phyloP scores from a whole-genome alignment of 2,329 filamentous ascomycete genomes.

The Ceratocystis colombiana region DNA sequence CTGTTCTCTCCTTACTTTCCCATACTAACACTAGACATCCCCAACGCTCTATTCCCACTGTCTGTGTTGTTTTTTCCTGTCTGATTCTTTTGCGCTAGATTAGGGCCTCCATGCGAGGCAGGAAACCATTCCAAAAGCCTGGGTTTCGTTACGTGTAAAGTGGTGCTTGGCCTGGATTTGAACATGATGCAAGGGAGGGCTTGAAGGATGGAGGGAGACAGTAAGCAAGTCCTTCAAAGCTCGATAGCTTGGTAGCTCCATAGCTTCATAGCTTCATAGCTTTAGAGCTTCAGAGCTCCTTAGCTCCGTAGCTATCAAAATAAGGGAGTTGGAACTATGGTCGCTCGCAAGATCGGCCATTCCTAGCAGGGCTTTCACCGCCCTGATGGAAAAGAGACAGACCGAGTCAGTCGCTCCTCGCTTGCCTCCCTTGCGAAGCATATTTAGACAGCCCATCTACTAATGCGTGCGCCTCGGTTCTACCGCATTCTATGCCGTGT shows the following conservation, averaged over 20 bases:
- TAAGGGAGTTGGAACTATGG: not conserved
- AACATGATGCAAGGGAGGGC: not conserved
- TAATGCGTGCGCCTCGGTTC: not conserved
- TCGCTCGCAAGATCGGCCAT: not conserved
- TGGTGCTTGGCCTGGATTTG: not conserved
- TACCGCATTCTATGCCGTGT: not conserved
- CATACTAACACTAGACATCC: no score
- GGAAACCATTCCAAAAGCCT: not conserved
- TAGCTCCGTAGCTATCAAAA: not conserved
- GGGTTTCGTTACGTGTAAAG: not conserved
- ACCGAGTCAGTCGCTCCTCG: not conserved
- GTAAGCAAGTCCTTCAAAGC: not conserved
- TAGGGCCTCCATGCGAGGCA: not conserved
- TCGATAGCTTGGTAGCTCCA: not conserved
- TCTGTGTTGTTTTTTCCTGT: not conserved
- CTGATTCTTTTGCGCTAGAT: not conserved
- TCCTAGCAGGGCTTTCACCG: not conserved
- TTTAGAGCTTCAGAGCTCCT: not conserved
- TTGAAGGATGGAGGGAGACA: not conserved
- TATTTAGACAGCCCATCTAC: no score
- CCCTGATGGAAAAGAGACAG: not conserved
- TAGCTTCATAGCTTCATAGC: not conserved
- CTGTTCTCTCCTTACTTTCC: not conserved
- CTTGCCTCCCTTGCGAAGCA: not conserved
- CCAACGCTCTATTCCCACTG: no score